Conservation (phyloP, 768 basidiomycete species). For the Lactarius vividus region DNA sequence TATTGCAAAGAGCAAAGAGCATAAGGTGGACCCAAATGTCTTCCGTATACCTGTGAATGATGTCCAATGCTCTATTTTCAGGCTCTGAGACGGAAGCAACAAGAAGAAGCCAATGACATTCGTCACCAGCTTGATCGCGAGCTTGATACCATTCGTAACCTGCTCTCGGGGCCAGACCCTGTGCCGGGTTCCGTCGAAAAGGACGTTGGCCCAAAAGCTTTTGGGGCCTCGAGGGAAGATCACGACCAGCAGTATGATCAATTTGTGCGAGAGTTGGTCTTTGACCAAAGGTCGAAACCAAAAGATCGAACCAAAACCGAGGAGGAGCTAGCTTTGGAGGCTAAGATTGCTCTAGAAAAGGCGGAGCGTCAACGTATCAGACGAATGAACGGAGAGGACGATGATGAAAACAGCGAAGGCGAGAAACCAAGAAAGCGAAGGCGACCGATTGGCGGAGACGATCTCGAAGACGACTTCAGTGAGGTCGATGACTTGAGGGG, state of each 20-base stretch:
- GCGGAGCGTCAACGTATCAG: slow-evolving; percentile 74
- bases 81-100: slow-evolving; percentile 86
- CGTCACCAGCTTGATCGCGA: slow-evolving; percentile 88
- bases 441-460: slow-evolving; percentile 69
- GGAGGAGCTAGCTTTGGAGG: slow-evolving; percentile 87
- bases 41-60: background rate
- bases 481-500: slow-evolving; percentile 31
- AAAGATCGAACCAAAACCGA: slow-evolving; percentile 96
- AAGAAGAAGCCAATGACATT: slow-evolving; percentile 79
- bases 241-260: slow-evolving; percentile 81
- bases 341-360: slow-evolving; percentile 81
- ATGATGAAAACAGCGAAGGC: slow-evolving; percentile 60
- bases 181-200: slow-evolving; percentile 36
- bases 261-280: slow-evolving; percentile 87
- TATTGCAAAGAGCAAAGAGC: slow-evolving; percentile 93
- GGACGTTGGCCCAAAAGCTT: background rate
- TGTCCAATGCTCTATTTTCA: slow-evolving; percentile 34
- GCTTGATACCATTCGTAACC: slow-evolving; percentile 71
- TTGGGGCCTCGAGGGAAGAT: slow-evolving; percentile 28
- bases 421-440: slow-evolving; percentile 49
- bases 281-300: slow-evolving; percentile 90
- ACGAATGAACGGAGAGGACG: slow-evolving; percentile 84
- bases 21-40: slow-evolving; percentile 60
- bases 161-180: slow-evolving; percentile 60
- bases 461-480: slow-evolving; percentile 85